phyloP scores from a whole-genome alignment of 768 basidiomycete genomes.

The Termitomyces sp. region DNA sequence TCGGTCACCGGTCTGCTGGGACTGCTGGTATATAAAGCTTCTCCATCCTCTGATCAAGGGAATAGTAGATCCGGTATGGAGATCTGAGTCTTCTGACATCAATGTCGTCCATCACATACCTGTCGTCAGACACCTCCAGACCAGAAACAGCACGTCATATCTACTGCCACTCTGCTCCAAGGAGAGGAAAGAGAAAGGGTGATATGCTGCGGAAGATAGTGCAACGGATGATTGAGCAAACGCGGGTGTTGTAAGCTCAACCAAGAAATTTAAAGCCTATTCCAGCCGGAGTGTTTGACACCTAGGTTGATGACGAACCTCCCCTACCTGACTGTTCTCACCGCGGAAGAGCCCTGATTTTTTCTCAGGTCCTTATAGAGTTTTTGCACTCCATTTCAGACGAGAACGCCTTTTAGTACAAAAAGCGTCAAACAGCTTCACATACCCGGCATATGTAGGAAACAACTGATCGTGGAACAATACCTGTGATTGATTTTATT shows the following conservation, averaged over 20 bases:
- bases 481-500: too few species aligned
- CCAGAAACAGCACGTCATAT: not conserved
- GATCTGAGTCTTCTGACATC: not conserved
- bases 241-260: not conserved
- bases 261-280: not conserved
- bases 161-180: not conserved
- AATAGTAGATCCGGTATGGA: not conserved
- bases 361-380: too few species aligned
- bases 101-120: not conserved
- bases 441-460: too few species aligned
- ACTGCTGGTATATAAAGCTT: not conserved
- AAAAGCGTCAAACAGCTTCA: too few species aligned
- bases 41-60: not conserved
- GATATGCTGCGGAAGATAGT: not conserved
- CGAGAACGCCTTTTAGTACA: too few species aligned
- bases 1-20: not conserved
- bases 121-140: not conserved
- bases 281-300: too few species aligned
- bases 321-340: not conserved
- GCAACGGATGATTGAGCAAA: constrained; percentile 1
- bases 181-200: not conserved
- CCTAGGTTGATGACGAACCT: not conserved
- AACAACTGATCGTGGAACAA: too few species aligned
- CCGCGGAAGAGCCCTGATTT: not conserved
- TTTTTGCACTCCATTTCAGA: too few species aligned